Percentiles rank a stretch among this genome's conserved stretches.
These are phyloP conservation scores for Atalantia buxifolia DNA, from an alignment of 345 rosid genomes.

Conservation along the genomic window DNA sequence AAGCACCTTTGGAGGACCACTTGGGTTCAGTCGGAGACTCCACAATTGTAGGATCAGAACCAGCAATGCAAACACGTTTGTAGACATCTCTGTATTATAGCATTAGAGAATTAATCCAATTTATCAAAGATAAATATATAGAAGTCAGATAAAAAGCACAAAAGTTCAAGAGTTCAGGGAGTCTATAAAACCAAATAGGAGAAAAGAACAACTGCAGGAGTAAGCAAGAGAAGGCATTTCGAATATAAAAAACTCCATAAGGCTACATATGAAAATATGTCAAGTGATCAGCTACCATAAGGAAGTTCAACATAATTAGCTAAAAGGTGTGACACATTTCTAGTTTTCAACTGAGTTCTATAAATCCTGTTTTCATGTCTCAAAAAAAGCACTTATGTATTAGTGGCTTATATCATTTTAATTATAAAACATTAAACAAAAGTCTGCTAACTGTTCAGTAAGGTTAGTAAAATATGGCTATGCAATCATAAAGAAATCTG, in stretches of 20 bases:
- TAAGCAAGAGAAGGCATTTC: background rate
- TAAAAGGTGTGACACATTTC: background rate
- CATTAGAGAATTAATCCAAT: slow-evolving; percentile 7
- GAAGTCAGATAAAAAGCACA: background rate
- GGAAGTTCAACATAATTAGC: background rate
- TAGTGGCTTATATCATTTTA: background rate
- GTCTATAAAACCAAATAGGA: background rate
- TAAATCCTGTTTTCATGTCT: background rate
- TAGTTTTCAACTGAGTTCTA: background rate
- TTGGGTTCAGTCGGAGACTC: slow-evolving; percentile 95
- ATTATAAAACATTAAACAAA: background rate
- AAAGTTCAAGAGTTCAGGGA: background rate
- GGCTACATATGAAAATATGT: background rate
- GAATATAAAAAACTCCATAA: background rate
- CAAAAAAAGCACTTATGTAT: background rate
- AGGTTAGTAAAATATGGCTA: background rate
- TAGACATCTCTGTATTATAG: slow-evolving; percentile 53
- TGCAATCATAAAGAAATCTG: background rate
- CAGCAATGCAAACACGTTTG: slow-evolving; percentile 75
- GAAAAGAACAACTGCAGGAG: background rate
- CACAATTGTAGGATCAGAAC: slow-evolving; percentile 57
- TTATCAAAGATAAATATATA: background rate
- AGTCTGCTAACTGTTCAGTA: background rate
- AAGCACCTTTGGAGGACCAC: slow-evolving; percentile 84
- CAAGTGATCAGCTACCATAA: background rate